Conservation (phyloP, 257 asterid genomes). For the Gentiana macrophylla region DNA sequence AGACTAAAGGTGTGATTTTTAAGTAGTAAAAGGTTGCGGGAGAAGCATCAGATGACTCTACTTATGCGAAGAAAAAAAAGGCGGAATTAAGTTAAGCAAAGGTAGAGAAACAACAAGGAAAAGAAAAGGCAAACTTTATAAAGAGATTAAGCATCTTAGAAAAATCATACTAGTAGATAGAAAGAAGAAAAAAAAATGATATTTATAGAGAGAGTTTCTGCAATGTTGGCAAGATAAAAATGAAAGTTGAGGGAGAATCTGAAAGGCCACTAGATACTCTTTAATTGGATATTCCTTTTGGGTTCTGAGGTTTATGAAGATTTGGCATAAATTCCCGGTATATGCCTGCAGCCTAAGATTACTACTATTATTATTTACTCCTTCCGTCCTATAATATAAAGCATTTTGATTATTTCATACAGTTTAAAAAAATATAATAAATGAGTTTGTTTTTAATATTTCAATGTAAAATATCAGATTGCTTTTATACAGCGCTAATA, state of each 20-base stretch:
- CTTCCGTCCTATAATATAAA: too few species aligned
- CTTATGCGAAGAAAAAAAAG: too few species aligned
- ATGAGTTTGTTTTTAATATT: too few species aligned
- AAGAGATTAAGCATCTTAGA: conserved; percentile 13
- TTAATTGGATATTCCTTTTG: conserved; percentile 31
- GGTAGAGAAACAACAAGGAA: conserved; percentile 18
- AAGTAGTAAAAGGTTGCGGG: conserved; percentile 4
- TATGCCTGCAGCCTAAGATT: conserved; percentile 19
- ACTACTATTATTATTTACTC: too few species aligned
- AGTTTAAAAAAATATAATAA: too few species aligned
- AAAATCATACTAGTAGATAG: too few species aligned
- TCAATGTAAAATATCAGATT: too few species aligned
- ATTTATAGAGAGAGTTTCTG: conserved; percentile 6
- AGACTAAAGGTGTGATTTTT: conserved; percentile 21
- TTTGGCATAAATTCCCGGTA: conserved; percentile 24
- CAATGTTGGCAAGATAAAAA: conserved; percentile 4
- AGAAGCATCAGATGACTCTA: not conserved
- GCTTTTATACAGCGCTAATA: too few species aligned
- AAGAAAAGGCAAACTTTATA: conserved; percentile 33
- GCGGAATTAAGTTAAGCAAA: not conserved
- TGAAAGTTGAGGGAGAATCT: not conserved
- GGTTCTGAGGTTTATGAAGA: conserved; percentile 8
- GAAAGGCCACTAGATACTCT: conserved; percentile 9
- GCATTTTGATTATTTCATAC: too few species aligned
- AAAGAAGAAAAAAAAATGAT: conserved; percentile 28